Base-by-base conservation (phyloP, 1,284 basidiomycete genomes). In the Naganishia liquefaciens region DNA sequence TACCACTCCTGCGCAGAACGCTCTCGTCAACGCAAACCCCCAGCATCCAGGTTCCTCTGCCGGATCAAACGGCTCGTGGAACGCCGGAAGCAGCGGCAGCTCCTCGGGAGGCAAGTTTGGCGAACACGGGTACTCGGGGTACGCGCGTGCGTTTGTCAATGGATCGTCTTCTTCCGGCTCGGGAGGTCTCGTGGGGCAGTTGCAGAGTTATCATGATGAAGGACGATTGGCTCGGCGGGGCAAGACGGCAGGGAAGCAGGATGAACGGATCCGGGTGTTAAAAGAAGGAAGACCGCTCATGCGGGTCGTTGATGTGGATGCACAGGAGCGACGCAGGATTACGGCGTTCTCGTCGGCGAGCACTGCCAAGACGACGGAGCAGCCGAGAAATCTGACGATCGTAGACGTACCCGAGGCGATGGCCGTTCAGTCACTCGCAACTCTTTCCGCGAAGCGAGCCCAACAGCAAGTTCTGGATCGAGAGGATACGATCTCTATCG, bases 1-100 rank as follows among this genome's bases (percentile, higher is more conserved):
- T 42, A 42, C 44, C 7, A 76, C 76, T 13, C 78, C 78, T 68
- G 76, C 76, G 6, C 75, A 75, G 46, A 69, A 73, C 69, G 19
- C 27, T 68, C 72, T 28, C 44, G 65, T 10, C 58, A 68, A 23
- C 68, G 70, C 39, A 73, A 75, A 46, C 70, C 74, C 1, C 68
- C 73, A 9, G 64, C 68, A 1, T 57, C 68, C 15, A 37, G 70
- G 5, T 68, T 65, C 15, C 65, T 37, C 33, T 7, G 68, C 25
- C 62, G 68, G 10, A 67, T 71, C 43, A 70, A 74, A 37, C 23
- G 57, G 47, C 19, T 52, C 58, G 15, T 51, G 47, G 50, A 46
- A 43, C 71, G 72, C 52, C 64, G 69, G 54, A 47, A 55, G 27
- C 37, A 37, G 6, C 50, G 30, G n/a, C 21, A 44, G 4, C n/a